Conservation (phyloP, 805 yeast genomes). For the Kurtzmaniella fragi region DNA sequence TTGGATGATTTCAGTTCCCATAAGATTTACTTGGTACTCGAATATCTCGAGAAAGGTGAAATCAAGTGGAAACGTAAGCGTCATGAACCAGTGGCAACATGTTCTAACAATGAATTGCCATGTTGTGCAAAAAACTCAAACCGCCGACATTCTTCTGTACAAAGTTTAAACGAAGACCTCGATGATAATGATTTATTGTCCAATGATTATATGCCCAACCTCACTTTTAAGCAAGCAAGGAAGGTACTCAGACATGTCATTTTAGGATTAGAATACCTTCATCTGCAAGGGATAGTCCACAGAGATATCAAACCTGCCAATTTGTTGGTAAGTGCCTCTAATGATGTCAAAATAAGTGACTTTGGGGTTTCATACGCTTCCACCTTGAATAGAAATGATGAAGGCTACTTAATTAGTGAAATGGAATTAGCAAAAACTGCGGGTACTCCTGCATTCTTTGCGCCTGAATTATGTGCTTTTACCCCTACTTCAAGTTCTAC, state of each 20-base stretch:
- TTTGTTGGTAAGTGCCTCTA: conserved; percentile 62
- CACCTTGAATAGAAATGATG: conserved; percentile 39
- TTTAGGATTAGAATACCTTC: conserved; percentile 84
- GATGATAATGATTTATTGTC: conserved; percentile 18
- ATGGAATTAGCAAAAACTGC: conserved; percentile 91
- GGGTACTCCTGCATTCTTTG: conserved; percentile 94
- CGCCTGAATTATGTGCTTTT: conserved; percentile 67
- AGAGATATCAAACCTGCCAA: conserved; percentile 97
- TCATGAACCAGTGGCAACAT: conserved; percentile 3
- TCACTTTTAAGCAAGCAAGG: conserved; percentile 63
- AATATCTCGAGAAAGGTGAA: conserved; percentile 88
- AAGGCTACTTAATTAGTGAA: conserved; percentile 44
- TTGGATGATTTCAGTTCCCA: conserved; percentile 80
- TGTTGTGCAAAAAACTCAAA: conserved; percentile 19
- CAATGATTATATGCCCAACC: conserved; percentile 46
- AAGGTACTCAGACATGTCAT: conserved; percentile 77
- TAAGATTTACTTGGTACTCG: conserved; percentile 86
- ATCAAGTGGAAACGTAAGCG: conserved; percentile 60
- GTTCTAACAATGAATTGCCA: conserved; percentile 37
- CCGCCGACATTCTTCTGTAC: conserved; percentile 1
- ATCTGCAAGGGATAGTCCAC: conserved; percentile 86
- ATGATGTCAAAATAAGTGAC: conserved; percentile 87
- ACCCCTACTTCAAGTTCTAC: conserved; percentile 9
- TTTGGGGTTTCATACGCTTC: conserved; percentile 89
- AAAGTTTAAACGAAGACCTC: conserved; percentile 9